Conservation (phyloP, 257 asterid genomes). For the Lantana camara region DNA sequence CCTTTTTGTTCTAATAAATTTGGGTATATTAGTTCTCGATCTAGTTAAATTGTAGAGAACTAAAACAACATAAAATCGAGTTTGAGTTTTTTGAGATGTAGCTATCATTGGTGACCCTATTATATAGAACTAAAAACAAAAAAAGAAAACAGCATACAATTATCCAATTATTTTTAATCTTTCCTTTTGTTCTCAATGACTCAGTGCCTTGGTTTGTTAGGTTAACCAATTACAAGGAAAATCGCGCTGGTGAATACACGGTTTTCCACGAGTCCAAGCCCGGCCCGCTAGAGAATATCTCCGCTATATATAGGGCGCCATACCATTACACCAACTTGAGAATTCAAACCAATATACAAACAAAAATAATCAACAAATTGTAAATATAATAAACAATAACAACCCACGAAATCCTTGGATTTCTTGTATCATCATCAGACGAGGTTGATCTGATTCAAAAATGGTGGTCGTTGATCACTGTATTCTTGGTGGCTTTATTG, state of each 20-base stretch:
- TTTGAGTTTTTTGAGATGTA: too few species aligned
- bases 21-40: too few species aligned
- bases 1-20: too few species aligned
- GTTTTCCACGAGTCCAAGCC: not conserved
- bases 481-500: constrained; percentile 35
- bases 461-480: constrained; percentile 39
- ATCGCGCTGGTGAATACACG: not conserved
- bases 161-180: not conserved
- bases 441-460: not conserved
- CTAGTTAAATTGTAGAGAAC: too few species aligned
- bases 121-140: too few species aligned
- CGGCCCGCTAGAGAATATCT: not conserved
- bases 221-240: not conserved
- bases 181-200: not conserved
- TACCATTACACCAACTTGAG: not conserved
- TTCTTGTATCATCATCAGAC: constrained; percentile 1
- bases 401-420: not conserved
- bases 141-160: too few species aligned
- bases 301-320: not conserved
- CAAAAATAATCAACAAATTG: not conserved
- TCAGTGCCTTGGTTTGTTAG: not conserved
- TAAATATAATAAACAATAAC: too few species aligned
- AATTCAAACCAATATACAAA: not conserved
- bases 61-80: too few species aligned
- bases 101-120: too few species aligned